Percentiles rank a stretch among this genome's conserved stretches.
phyloP scores from a whole-genome alignment of 495 filamentous ascomycete genomes.

The Tuber brumale region DNA sequence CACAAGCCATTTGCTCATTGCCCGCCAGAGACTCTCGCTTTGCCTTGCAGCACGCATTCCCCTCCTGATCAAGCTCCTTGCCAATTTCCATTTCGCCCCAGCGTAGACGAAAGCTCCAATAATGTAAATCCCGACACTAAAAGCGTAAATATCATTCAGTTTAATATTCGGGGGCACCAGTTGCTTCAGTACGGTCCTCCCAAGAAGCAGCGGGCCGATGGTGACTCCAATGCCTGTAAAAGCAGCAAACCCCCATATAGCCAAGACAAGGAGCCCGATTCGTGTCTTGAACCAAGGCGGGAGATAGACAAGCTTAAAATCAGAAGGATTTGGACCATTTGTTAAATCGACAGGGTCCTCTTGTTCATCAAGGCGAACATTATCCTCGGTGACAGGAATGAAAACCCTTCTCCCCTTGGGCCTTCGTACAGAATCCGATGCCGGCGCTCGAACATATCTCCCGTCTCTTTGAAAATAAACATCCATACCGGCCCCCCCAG shows the following conservation, averaged over 20 bases:
- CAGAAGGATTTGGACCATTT: slow-evolving; percentile 54
- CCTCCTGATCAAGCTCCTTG: slow-evolving; percentile 19
- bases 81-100: slow-evolving; percentile 39
- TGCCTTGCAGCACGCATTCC: slow-evolving; percentile 29
- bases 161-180: slow-evolving; percentile 60
- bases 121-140: slow-evolving; percentile 77
- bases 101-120: slow-evolving; percentile 52
- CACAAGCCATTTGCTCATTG: slow-evolving; percentile 32
- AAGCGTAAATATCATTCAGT: slow-evolving; percentile 93
- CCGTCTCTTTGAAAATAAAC: slow-evolving; percentile 63
- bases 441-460: slow-evolving; percentile 81
- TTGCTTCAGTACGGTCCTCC: slow-evolving; percentile 63
- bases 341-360: slow-evolving; percentile 51
- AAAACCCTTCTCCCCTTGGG: slow-evolving; percentile 78
- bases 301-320: slow-evolving; percentile 79
- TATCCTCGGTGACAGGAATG: slow-evolving; percentile 67
- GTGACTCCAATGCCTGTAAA: slow-evolving; percentile 84
- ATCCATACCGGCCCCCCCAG: slow-evolving; percentile 25
- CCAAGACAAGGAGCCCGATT: slow-evolving; percentile 75
- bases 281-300: slow-evolving; percentile 76
- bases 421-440: slow-evolving; percentile 87
- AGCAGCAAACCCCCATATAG: slow-evolving; percentile 91
- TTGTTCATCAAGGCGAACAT: slow-evolving; percentile 54
- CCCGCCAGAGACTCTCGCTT: slow-evolving; percentile 42
- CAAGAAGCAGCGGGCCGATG: slow-evolving; percentile 75